Percentiles rank a stretch among this genome's conserved stretches.
These are phyloP conservation scores for Fusarium austroafricanum DNA, from an alignment of 2,329 filamentous ascomycete genomes.

Conservation along the genomic window DNA sequence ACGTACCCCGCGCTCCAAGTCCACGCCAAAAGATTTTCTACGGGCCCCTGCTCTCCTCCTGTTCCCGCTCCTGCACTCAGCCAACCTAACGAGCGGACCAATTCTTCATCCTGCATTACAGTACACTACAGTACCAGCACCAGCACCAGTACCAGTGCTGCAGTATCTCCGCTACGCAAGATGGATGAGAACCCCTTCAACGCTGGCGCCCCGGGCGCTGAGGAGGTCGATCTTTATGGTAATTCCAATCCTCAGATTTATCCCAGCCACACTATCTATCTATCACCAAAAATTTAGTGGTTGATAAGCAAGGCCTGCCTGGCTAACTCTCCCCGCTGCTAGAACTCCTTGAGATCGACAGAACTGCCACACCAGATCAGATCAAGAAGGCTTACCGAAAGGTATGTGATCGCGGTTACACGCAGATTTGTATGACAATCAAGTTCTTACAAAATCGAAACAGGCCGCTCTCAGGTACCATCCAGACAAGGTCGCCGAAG, in stretches of 20 bases:
- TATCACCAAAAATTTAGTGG: slow-evolving; percentile 2
- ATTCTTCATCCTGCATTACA: slow-evolving; percentile 48
- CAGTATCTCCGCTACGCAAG: slow-evolving; percentile 25
- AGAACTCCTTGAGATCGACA: slow-evolving; percentile 85
- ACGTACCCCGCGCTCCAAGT: slow-evolving; percentile 40
- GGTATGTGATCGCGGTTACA: slow-evolving; percentile 61
- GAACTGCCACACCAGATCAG: slow-evolving; percentile 77
- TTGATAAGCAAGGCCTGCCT: slow-evolving; percentile 9
- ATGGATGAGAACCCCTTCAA: slow-evolving; percentile 45
- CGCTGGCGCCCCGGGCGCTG: slow-evolving; percentile 45
- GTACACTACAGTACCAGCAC: slow-evolving; percentile 8
- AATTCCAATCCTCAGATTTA: slow-evolving; percentile 20
- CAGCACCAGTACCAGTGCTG: slow-evolving; percentile 10
- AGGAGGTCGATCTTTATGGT: slow-evolving; percentile 73
- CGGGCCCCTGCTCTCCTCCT: slow-evolving; percentile 24
- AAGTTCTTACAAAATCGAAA: slow-evolving; percentile 23
- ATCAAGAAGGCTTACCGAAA: slow-evolving; percentile 98
- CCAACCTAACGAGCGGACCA: slow-evolving; percentile 34
- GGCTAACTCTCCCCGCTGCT: slow-evolving; percentile 31
- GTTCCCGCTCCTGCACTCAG: slow-evolving; percentile 9
- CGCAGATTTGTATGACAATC: not conserved
- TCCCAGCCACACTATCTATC: not conserved
- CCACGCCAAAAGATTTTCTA: slow-evolving; percentile 45
- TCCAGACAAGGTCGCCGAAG: slow-evolving; percentile 93
- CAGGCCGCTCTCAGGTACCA: slow-evolving; percentile 89